Evolutionary conservation across 225 moss, liverwort and hornwort genomes (phyloP).

Genomic region (Antitrichia curtipendula): DNA sequence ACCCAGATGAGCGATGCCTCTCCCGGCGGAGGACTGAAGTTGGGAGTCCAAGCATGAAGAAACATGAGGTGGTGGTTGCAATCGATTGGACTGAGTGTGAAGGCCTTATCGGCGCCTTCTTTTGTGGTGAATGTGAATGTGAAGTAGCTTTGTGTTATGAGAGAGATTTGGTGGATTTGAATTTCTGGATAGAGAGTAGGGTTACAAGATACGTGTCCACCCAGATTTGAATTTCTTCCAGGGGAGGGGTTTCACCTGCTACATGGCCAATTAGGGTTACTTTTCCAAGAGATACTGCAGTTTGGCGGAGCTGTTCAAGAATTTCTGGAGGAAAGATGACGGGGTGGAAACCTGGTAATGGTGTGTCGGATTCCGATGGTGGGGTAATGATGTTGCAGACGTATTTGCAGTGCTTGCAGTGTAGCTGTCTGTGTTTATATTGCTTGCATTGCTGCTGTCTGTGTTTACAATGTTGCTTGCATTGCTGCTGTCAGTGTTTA

Average conservation of each 20-base stretch:
- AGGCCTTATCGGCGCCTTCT: background rate
- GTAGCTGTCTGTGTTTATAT: background rate
- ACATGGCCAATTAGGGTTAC: conserved; percentile 8
- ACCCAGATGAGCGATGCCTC: background rate
- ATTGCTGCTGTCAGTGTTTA: background rate
- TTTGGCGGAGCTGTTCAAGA: conserved; percentile 1
- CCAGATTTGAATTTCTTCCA: background rate
- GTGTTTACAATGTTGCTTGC: background rate
- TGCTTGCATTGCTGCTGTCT: background rate
- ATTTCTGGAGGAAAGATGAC: conserved; percentile 2
- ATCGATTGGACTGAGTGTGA: background rate
- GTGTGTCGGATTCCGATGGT: background rate
- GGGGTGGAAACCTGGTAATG: background rate
- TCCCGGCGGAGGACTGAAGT: background rate
- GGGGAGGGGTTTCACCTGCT: background rate
- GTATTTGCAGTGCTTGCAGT: background rate
- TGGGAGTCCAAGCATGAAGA: conserved; percentile 16
- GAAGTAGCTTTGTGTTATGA: conserved; percentile 6
- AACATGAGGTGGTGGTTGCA: conserved; percentile 10
- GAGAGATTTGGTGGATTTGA: background rate
- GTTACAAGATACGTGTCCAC: background rate
- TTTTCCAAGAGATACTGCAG: background rate
- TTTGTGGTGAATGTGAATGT: background rate
- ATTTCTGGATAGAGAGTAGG: background rate
- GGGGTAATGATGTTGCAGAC: background rate